A percentile compares a stretch with the other conserved stretches of the same genome.
Conservation (phyloP, 2,329 filamentous ascomycete species). For the Emergomyces pasteurianus region DNA sequence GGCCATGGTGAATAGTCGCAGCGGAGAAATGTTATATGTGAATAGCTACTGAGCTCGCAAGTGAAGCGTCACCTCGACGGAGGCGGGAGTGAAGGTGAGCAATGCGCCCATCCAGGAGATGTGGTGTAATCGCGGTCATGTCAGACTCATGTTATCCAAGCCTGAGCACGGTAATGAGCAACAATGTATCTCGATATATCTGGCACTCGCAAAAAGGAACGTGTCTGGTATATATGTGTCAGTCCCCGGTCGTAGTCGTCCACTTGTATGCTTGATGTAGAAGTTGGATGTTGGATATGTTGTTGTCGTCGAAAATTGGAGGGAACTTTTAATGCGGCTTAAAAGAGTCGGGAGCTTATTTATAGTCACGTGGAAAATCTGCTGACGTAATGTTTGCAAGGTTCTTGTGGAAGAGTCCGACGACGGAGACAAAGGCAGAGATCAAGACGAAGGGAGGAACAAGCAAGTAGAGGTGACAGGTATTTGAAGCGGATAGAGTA, state of each 20-base stretch:
- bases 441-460: background rate
- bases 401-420: background rate
- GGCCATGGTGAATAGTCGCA: conserved; percentile 38
- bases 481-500: background rate
- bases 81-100: conserved; percentile 19
- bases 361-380: background rate
- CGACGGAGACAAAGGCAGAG: background rate
- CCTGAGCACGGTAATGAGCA: background rate
- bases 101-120: conserved; percentile 21
- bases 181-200: background rate
- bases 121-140: conserved; percentile 3
- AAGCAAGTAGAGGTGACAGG: background rate
- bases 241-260: background rate
- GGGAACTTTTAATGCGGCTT: background rate
- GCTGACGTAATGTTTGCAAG: background rate
- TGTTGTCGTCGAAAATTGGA: background rate
- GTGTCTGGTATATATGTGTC: background rate
- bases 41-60: conserved; percentile 17
- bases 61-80: conserved; percentile 9
- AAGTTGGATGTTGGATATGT: background rate
- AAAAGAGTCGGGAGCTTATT: background rate
- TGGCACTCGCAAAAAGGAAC: background rate
- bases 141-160: conserved; percentile 1
- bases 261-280: background rate
- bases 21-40: background rate